These are phyloP conservation scores for Coemansia sp. DNA, from an alignment of 192 early-diverging fungal species.

Conservation along the genomic window DNA sequence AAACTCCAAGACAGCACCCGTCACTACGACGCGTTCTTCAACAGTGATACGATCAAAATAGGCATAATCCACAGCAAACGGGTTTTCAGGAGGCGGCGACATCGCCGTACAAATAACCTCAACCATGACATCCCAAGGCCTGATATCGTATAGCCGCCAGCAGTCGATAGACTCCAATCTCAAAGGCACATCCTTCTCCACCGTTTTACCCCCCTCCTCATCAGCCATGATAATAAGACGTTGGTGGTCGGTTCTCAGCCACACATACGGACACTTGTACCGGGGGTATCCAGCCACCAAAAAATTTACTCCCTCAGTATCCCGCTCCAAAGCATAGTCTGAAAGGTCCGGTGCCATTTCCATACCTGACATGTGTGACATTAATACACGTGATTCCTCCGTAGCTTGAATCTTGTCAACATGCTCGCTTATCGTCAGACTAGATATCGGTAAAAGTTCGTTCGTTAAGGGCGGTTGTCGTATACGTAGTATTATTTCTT, in stretches of 20 bases:
- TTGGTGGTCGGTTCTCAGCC: slow-evolving; percentile 69
- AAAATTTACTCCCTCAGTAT: slow-evolving; percentile 62
- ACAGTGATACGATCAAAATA: slow-evolving; percentile 66
- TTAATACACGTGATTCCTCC: slow-evolving; percentile 19
- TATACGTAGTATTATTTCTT: slow-evolving; percentile 70
- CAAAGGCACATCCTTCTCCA: slow-evolving; percentile 66
- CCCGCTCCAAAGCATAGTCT: slow-evolving; percentile 34
- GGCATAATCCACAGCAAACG: slow-evolving; percentile 65
- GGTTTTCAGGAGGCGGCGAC: slow-evolving; percentile 64
- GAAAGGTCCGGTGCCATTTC: slow-evolving; percentile 30
- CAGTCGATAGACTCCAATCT: slow-evolving; percentile 67
- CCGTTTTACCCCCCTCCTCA: slow-evolving; percentile 40
- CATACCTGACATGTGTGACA: background rate
- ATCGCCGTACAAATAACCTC: slow-evolving; percentile 67
- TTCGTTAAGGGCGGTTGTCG: slow-evolving; percentile 50
- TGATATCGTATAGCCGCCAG: slow-evolving; percentile 68
- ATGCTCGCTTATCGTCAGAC: slow-evolving; percentile 56
- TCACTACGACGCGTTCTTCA: slow-evolving; percentile 67
- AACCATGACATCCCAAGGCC: slow-evolving; percentile 70
- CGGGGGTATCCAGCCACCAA: slow-evolving; percentile 71
- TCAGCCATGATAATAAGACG: slow-evolving; percentile 49
- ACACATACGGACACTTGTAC: slow-evolving; percentile 75
- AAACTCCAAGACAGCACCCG: slow-evolving; percentile 72
- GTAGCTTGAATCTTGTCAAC: slow-evolving; percentile 31
- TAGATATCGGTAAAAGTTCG: slow-evolving; percentile 43